Base-by-base conservation (phyloP, 805 yeast species). In the Allodekkera sacchari region DNA sequence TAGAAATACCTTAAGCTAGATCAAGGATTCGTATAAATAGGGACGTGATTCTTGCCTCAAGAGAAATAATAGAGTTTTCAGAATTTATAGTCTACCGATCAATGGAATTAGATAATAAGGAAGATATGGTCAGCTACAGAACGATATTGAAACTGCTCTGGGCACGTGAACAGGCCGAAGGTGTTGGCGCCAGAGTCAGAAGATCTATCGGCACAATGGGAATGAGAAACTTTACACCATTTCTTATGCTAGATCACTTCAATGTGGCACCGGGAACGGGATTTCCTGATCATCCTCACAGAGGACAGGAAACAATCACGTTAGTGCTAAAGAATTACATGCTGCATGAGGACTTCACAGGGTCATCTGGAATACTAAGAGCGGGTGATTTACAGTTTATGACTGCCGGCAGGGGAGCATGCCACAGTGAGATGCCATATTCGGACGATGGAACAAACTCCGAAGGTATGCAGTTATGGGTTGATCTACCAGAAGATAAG, bases 341-440 rank as follows among this genome's bases (percentile, higher is more conserved):
- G 55, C 81, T 83, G 5, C 94, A 82, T 51, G 87, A 80, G 50
- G 96, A 87, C 53, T 83, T 85, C 57, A 82, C 94, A 2, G 95
- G 95, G 1, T 61, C 80, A n/a, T 66, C 70, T 32, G 95, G 95
- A 34, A 64, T 83, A 7, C 59, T 87, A 32, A 66, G 71, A 39
- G 74, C 84, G 6, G 95, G 95, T 35, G 96, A 85, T 52, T 62
- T 87, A 43, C 96, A 85, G 55, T 84, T 85, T 55, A 85, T 85
- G 95, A 85, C 95, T 18, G 95, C 95, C 5, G 95, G 95, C 37
- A 71, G 69, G 45, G 96, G 94, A 31, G 74, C 84, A 22, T 82
- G 82, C 33, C 95, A 84, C 53, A 71, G 85, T 3, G 95, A 85
- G 51, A 84, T 84, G 74, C 95, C 95, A 7, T 77, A 77, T 22